phyloP scores from a whole-genome alignment of 805 yeast species.

The Wickerhamomyces kurtzmanii region DNA sequence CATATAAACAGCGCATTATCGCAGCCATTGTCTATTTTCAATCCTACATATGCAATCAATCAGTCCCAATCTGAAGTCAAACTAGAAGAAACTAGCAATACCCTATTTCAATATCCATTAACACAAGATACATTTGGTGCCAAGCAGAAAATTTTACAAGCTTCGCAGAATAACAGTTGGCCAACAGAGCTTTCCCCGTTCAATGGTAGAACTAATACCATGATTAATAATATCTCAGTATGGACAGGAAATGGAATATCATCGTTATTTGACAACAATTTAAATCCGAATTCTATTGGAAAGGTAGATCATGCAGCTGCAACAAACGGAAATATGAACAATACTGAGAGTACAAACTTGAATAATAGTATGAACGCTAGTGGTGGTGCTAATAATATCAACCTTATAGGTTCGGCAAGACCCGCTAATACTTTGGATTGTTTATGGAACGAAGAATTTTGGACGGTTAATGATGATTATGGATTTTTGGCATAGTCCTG shows the following conservation, averaged over 20 bases:
- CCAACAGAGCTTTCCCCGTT: constrained; percentile 13
- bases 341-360: constrained; percentile 1
- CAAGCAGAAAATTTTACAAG: too few relatives aligned
- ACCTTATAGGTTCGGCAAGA: background rate
- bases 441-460: constrained; percentile 30
- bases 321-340: constrained; percentile 1
- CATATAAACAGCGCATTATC: constrained; percentile 9
- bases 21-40: too few relatives aligned
- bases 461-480: constrained; percentile 37
- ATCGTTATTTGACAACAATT: constrained; percentile 13
- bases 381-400: background rate
- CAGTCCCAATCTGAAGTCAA: too few relatives aligned
- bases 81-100: too few relatives aligned
- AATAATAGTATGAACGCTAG: constrained; percentile 1
- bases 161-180: too few relatives aligned
- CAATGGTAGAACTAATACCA: constrained; percentile 40
- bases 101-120: too few relatives aligned
- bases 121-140: too few relatives aligned
- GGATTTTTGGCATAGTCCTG: constrained; percentile 32
- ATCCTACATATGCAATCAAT: too few relatives aligned
- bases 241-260: constrained; percentile 40
- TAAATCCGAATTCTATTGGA: constrained; percentile 11
- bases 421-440: constrained; percentile 3
- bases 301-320: constrained; percentile 1
- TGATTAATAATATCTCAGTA: constrained; percentile 51